phyloP scores from a whole-genome alignment of 108 stramenopile species.

The Fistulifera solaris region DNA sequence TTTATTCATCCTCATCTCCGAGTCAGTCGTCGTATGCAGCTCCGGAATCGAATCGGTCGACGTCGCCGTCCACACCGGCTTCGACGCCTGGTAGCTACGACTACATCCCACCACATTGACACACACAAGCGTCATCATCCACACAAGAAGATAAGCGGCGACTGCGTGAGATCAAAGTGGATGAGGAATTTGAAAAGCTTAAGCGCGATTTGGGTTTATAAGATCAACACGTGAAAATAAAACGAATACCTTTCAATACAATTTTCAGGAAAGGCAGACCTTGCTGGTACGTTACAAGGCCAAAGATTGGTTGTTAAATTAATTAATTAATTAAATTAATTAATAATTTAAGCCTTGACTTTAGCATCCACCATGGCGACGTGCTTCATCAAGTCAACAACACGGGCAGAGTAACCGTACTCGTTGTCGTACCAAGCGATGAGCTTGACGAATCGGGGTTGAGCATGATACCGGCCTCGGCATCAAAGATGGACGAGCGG shows the following conservation, averaged over 20 bases:
- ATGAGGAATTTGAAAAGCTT: slow-evolving; percentile 82
- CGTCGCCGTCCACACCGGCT: neutral
- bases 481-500: slow-evolving; percentile 97
- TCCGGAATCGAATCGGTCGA: neutral
- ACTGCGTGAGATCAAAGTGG: slow-evolving; percentile 70
- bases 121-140: slow-evolving; percentile 24
- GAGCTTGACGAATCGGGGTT: slow-evolving; percentile 94
- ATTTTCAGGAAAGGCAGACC: neutral
- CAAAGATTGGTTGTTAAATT: too few species aligned
- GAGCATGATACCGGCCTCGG: slow-evolving; percentile 96
- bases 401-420: slow-evolving; percentile 91
- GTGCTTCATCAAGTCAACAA: slow-evolving; percentile 95
- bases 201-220: slow-evolving; percentile 76
- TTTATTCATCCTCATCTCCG: neutral
- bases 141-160: slow-evolving; percentile 47
- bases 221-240: slow-evolving; percentile 2
- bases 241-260: neutral
- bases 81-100: neutral
- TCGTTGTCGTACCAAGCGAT: slow-evolving; percentile 97
- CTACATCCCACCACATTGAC: slow-evolving; percentile 66
- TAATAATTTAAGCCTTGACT: slow-evolving; percentile 53
- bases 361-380: slow-evolving; percentile 82
- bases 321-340: neutral
- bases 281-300: neutral
- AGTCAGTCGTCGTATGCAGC: neutral